Evolutionary conservation across 164 flowering plant genomes (phyloP).

Genomic region (Euptelea pleiosperma): DNA sequence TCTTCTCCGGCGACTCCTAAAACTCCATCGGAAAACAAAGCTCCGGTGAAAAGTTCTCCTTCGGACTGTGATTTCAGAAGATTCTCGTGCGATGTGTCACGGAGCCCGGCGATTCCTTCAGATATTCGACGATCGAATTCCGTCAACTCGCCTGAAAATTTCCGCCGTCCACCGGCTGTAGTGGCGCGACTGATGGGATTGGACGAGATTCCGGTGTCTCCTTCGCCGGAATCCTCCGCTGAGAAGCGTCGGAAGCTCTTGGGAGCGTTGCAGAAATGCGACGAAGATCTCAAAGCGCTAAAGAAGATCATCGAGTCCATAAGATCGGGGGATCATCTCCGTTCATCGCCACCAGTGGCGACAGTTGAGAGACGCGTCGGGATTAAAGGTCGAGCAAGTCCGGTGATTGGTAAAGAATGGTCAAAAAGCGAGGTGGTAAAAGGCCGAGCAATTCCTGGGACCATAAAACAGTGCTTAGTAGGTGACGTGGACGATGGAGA

Average conservation of each 20-base stretch:
- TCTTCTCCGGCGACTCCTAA: not conserved
- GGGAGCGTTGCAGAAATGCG: constrained; percentile 73
- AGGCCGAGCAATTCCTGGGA: constrained; percentile 5
- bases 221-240: constrained; percentile 19
- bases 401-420: not conserved
- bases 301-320: constrained; percentile 60
- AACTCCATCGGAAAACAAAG: not conserved
- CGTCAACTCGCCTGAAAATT: constrained; percentile 15
- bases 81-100: constrained; percentile 29
- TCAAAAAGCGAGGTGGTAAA: not conserved
- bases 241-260: constrained; percentile 61
- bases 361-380: no score
- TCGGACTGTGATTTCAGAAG: constrained; percentile 12
- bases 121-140: constrained; percentile 43
- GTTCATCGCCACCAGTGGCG: constrained; percentile 10
- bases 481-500: constrained; percentile 14
- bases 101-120: constrained; percentile 54
- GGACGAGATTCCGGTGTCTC: constrained; percentile 17
- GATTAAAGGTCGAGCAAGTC: not conserved
- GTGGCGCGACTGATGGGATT: constrained; percentile 46
- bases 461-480: no score
- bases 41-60: not conserved
- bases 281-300: constrained; percentile 63
- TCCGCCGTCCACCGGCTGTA: constrained; percentile 20
- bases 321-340: constrained; percentile 19